Conservation (phyloP, 2,329 filamentous ascomycete genomes). For the Aspergillus arachidicola region DNA sequence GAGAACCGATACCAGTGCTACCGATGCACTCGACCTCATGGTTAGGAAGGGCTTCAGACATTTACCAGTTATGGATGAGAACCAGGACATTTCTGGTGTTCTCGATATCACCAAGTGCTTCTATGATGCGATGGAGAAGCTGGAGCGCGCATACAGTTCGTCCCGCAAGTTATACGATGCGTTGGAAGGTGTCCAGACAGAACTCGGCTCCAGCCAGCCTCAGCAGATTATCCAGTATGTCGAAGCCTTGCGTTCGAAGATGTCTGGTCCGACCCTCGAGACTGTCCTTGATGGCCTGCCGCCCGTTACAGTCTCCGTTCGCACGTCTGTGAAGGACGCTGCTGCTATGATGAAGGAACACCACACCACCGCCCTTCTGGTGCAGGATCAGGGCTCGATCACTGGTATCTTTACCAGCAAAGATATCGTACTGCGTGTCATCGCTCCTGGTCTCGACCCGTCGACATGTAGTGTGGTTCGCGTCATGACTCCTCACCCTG, state of each 20-base stretch:
- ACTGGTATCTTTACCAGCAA: conserved; percentile 99
- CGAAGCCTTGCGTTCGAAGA: conserved; percentile 89
- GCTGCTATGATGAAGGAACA: conserved; percentile 98
- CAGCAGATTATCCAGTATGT: conserved; percentile 99
- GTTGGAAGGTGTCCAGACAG: conserved; percentile 94
- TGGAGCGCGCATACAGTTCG: conserved; percentile 95
- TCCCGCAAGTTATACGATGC: conserved; percentile 98
- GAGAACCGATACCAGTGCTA: conserved; percentile 95
- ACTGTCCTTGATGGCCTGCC: conserved; percentile 89
- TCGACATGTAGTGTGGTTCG: conserved; percentile 94
- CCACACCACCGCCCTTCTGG: conserved; percentile 92
- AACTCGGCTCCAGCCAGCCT: conserved; percentile 91
- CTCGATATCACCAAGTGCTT: conserved; percentile 99
- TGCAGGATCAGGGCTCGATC: conserved; percentile 95
- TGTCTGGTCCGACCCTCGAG: conserved; percentile 96
- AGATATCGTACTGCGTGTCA: conserved; percentile 96
- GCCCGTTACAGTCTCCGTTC: conserved; percentile 90
- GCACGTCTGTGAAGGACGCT: conserved; percentile 94
- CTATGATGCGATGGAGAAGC: conserved; percentile 99
- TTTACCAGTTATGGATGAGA: conserved; percentile 98
- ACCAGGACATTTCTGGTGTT: conserved; percentile 97
- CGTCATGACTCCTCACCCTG: conserved; percentile 98
- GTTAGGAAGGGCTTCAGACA: conserved; percentile 97
- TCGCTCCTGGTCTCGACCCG: conserved; percentile 93
- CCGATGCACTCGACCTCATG: conserved; percentile 96